Conservation (phyloP, 495 filamentous ascomycete genomes). For the Penicillium malachiteum region DNA sequence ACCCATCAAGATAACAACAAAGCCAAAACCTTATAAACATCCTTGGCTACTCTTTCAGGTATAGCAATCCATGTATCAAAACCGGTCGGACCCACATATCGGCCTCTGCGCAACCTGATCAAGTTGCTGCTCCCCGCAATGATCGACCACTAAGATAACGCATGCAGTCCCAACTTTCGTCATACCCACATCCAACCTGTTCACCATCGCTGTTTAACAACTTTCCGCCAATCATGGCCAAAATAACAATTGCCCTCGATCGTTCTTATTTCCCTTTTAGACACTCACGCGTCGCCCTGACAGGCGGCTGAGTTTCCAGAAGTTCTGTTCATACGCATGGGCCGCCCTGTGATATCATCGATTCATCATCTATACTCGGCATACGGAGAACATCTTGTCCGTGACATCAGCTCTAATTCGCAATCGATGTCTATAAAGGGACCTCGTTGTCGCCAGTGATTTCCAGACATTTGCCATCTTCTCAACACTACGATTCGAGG, state of each 20-base stretch:
- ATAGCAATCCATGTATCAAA: too few species aligned
- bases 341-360: conserved; percentile 28
- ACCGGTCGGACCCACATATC: too few species aligned
- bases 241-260: not conserved
- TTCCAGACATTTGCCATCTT: too few species aligned
- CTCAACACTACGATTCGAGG: not conserved
- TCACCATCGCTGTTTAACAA: not conserved
- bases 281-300: not conserved
- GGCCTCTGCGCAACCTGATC: not conserved
- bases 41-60: not conserved
- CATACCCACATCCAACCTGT: not conserved
- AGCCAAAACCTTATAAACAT: not conserved
- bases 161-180: not conserved
- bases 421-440: too few species aligned
- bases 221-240: conserved; percentile 1
- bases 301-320: not conserved
- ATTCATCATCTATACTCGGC: conserved; percentile 20
- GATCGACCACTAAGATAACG: not conserved
- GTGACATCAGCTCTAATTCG: conserved; percentile 24
- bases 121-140: not conserved
- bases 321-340: not conserved
- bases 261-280: not conserved
- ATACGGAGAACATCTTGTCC: not conserved
- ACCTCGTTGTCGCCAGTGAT: too few species aligned
- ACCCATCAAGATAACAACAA: not conserved